A percentile compares a stretch with the other conserved stretches of the same genome.
phyloP scores from a whole-genome alignment of 495 filamentous ascomycete species.

The Penicillium daleae region DNA sequence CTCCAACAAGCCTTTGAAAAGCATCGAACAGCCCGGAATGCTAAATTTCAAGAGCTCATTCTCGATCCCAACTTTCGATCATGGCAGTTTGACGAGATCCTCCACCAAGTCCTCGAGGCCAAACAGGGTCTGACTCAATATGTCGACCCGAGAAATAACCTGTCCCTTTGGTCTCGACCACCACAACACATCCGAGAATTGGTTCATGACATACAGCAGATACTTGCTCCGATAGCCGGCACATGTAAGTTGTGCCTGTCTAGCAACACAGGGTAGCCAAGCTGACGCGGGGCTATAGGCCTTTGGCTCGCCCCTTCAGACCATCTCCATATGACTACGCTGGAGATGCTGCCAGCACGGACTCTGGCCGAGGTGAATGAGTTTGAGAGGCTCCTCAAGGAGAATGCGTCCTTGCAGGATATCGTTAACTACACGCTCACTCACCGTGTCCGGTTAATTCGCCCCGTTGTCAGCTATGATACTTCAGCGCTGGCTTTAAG shows the following conservation, averaged over 20 bases:
- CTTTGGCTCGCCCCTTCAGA: conserved; percentile 83
- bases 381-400: conserved; percentile 57
- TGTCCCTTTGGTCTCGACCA: conserved; percentile 87
- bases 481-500: conserved; percentile 80
- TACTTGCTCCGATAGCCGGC: conserved; percentile 58
- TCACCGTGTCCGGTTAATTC: conserved; percentile 73
- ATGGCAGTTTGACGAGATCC: conserved; percentile 73
- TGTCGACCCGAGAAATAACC: conserved; percentile 73
- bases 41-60: conserved; percentile 68
- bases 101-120: conserved; percentile 59
- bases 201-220: conserved; percentile 67
- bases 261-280: background rate
- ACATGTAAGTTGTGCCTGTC: conserved; percentile 61
- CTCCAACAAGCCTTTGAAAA: conserved; percentile 73
- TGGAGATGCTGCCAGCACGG: conserved; percentile 77
- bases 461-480: conserved; percentile 84
- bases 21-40: conserved; percentile 75
- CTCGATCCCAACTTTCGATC: conserved; percentile 68
- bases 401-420: conserved; percentile 42
- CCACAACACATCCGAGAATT: conserved; percentile 68
- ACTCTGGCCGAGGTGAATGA: conserved; percentile 62
- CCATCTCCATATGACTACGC: conserved; percentile 80
- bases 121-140: conserved; percentile 51
- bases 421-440: conserved; percentile 65
- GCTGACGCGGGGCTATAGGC: conserved; percentile 46